These are phyloP conservation scores for Salicornia ramosissima DNA, from an alignment of 148 eudicot species.

Conservation along the genomic window DNA sequence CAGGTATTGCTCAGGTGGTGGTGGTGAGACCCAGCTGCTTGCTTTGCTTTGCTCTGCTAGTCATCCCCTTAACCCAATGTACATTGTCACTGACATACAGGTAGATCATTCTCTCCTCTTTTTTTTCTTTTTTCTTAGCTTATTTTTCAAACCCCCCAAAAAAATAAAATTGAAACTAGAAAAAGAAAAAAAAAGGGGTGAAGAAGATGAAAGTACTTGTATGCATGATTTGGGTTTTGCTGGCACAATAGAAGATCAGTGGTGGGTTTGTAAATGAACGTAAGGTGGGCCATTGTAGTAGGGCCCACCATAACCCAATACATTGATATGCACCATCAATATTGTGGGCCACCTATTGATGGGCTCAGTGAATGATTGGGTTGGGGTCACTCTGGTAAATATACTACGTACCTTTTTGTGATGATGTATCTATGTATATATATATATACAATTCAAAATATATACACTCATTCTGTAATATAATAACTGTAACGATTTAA, in stretches of 20 bases:
- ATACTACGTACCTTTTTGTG: constrained; percentile 16
- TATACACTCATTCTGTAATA: too few relatives aligned
- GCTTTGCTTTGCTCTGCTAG: too few relatives aligned
- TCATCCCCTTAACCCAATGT: constrained; percentile 43
- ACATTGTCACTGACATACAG: constrained; percentile 58
- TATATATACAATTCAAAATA: too few relatives aligned
- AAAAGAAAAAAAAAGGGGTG: background rate
- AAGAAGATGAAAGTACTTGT: background rate
- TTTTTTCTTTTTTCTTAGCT: too few relatives aligned
- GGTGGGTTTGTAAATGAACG: constrained; percentile 26
- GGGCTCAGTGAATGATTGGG: constrained; percentile 47
- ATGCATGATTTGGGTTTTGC: constrained; percentile 14
- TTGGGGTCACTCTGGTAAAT: constrained; percentile 35
- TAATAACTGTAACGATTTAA: too few relatives aligned
- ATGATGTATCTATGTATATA: background rate
- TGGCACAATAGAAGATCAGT: constrained; percentile 24
- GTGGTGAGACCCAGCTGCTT: constrained; percentile 58
- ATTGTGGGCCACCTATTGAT: constrained; percentile 29
- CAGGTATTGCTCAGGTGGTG: constrained; percentile 82
- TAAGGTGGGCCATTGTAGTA: constrained; percentile 26
- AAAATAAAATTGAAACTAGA: constrained; percentile 2
- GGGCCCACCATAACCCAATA: constrained; percentile 25
- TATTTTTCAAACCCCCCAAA: too few relatives aligned
- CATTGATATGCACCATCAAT: constrained; percentile 28
- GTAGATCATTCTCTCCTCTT: constrained; percentile 50